Evolutionary conservation across 2,329 filamentous ascomycete genomes (phyloP).

Genomic region (Amphichorda felina): DNA sequence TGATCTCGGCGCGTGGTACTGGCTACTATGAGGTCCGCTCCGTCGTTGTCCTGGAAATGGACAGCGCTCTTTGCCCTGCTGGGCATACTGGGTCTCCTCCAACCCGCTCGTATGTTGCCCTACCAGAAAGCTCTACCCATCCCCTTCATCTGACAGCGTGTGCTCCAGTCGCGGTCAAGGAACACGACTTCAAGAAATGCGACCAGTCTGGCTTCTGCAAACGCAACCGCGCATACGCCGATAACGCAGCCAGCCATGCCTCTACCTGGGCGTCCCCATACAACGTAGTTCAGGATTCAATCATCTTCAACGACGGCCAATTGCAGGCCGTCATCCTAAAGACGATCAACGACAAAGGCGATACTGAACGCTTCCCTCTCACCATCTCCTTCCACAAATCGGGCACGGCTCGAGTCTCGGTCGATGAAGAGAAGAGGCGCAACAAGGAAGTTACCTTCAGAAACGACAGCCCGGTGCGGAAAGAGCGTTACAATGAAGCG

Average conservation of each 20-base stretch:
- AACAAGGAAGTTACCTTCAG: slow-evolving; percentile 83
- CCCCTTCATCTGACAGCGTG: too few relatives aligned
- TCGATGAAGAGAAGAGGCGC: slow-evolving; percentile 85
- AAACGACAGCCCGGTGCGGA: slow-evolving; percentile 71
- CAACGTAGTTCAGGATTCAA: slow-evolving; percentile 56
- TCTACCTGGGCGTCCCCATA: slow-evolving; percentile 73
- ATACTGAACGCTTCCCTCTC: slow-evolving; percentile 68
- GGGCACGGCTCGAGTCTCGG: slow-evolving; percentile 72
- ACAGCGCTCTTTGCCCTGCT: slow-evolving; percentile 50
- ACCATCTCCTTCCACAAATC: slow-evolving; percentile 83
- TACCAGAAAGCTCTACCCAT: too few relatives aligned
- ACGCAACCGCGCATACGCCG: slow-evolving; percentile 83
- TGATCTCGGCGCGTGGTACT: background rate
- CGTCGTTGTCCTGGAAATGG: slow-evolving; percentile 49
- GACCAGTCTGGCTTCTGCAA: slow-evolving; percentile 94
- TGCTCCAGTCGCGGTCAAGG: slow-evolving; percentile 66
- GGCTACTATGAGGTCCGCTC: slow-evolving; percentile 34
- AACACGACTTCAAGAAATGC: slow-evolving; percentile 96
- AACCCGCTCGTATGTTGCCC: slow-evolving; percentile 46
- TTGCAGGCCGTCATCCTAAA: slow-evolving; percentile 77
- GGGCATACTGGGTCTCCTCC: slow-evolving; percentile 44
- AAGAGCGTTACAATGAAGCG: slow-evolving; percentile 90
- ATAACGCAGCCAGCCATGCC: slow-evolving; percentile 54
- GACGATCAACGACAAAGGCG: slow-evolving; percentile 47
- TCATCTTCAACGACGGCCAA: slow-evolving; percentile 68